Percentiles rank a stretch among this genome's conserved stretches.
phyloP scores from a whole-genome alignment of 192 early-diverging fungal genomes.

The Entrophospora sp. region DNA sequence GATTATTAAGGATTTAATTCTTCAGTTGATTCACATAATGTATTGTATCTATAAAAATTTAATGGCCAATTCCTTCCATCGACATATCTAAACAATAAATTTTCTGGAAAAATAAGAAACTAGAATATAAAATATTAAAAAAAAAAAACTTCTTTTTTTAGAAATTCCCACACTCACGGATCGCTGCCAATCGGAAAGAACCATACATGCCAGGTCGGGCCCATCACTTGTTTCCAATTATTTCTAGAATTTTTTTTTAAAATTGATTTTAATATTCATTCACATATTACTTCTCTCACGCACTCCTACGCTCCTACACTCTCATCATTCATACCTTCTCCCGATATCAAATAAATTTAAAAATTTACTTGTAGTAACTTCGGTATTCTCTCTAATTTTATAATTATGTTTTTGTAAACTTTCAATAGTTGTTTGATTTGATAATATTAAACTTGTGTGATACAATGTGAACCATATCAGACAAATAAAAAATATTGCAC shows the following conservation, averaged over 20 bases:
- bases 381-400: slow-evolving; percentile 21
- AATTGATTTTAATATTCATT: background rate
- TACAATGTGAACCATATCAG: slow-evolving; percentile 29
- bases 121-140: background rate
- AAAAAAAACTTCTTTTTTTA: background rate
- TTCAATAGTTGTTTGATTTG: slow-evolving; percentile 33
- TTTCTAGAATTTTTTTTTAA: background rate
- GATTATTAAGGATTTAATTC: too few species aligned
- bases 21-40: slow-evolving; percentile 17
- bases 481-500: slow-evolving; percentile 29
- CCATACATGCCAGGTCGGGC: slow-evolving; percentile 43
- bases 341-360: slow-evolving; percentile 36
- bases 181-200: slow-evolving; percentile 41
- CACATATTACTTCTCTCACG: background rate
- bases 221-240: slow-evolving; percentile 53
- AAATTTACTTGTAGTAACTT: slow-evolving; percentile 28
- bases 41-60: slow-evolving; percentile 16
- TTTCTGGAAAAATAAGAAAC: background rate
- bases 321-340: slow-evolving; percentile 14
- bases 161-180: slow-evolving; percentile 20
- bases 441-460: slow-evolving; percentile 26
- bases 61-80: slow-evolving; percentile 17
- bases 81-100: background rate
- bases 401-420: slow-evolving; percentile 31
- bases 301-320: too few species aligned